A percentile compares a stretch with the other conserved stretches of the same genome.
Conservation (phyloP, 2,329 filamentous ascomycete genomes). For the Botrytis sinoallii region DNA sequence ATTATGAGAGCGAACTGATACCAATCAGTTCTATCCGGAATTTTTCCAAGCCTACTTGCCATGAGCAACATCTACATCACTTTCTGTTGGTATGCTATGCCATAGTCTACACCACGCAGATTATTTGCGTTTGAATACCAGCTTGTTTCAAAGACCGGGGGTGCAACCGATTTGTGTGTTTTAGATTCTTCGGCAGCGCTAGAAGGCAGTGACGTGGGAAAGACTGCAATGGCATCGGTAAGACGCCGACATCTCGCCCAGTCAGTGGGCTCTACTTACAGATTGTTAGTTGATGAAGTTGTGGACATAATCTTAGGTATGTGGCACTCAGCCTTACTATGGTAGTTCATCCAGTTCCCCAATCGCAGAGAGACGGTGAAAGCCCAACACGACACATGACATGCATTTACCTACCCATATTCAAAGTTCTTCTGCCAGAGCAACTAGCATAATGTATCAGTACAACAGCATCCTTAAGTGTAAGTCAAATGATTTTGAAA, state of each 20-base stretch:
- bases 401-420: neutral
- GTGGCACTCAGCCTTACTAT: neutral
- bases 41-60: neutral
- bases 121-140: neutral
- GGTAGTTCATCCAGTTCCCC: neutral
- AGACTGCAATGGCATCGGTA: neutral
- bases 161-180: neutral
- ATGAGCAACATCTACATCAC: neutral
- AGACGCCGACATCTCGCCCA: neutral
- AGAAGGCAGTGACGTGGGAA: neutral
- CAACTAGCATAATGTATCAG: neutral
- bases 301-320: neutral
- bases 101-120: neutral
- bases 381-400: neutral
- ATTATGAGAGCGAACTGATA: neutral
- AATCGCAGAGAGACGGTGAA: neutral
- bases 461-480: neutral
- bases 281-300: neutral
- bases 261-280: neutral
- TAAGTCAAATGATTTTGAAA: neutral
- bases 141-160: rapidly evolving
- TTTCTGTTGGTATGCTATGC: neutral
- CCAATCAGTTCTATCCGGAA: neutral
- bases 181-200: neutral
- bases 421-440: neutral